Evolutionary conservation across 1,139 yeast species (phyloP).

Genomic region (Pichia terricola): DNA sequence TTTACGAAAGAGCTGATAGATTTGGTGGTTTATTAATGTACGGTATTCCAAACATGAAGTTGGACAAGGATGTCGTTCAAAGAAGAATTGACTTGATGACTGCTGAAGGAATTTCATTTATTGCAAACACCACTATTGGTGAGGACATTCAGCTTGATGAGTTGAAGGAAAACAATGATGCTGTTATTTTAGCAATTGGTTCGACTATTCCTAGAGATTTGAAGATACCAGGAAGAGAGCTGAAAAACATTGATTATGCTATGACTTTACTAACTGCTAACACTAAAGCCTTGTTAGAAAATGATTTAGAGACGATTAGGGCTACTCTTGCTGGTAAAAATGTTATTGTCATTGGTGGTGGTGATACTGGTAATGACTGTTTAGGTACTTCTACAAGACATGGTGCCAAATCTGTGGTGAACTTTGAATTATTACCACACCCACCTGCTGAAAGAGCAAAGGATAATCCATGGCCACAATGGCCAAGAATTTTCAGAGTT

Average conservation of each 20-base stretch:
- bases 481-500: conserved; percentile 97
- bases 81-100: conserved; percentile 86
- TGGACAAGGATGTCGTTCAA: conserved; percentile 86
- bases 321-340: conserved; percentile 70
- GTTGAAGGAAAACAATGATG: conserved; percentile 57
- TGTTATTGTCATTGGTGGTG: conserved; percentile 97
- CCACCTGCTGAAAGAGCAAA: conserved; percentile 82
- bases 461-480: conserved; percentile 99
- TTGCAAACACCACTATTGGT: conserved; percentile 72
- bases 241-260: conserved; percentile 85
- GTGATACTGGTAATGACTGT: conserved; percentile 99
- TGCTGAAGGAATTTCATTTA: conserved; percentile 82
- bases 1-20: conserved; percentile 89
- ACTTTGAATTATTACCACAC: conserved; percentile 88
- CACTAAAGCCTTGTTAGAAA: conserved; percentile 82
- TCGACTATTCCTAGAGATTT: conserved; percentile 95
- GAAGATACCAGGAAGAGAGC: conserved; percentile 86
- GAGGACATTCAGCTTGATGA: conserved; percentile 68
- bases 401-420: conserved; percentile 91
- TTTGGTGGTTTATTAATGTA: conserved; percentile 97
- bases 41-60: conserved; percentile 98
- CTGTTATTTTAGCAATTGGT: conserved; percentile 90
- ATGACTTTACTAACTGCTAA: conserved; percentile 86
- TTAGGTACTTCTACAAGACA: conserved; percentile 96
- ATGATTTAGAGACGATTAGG: conserved; percentile 69